phyloP scores from a whole-genome alignment of 192 early-diverging fungal genomes.

The Fimicolochytrium jonesii region DNA sequence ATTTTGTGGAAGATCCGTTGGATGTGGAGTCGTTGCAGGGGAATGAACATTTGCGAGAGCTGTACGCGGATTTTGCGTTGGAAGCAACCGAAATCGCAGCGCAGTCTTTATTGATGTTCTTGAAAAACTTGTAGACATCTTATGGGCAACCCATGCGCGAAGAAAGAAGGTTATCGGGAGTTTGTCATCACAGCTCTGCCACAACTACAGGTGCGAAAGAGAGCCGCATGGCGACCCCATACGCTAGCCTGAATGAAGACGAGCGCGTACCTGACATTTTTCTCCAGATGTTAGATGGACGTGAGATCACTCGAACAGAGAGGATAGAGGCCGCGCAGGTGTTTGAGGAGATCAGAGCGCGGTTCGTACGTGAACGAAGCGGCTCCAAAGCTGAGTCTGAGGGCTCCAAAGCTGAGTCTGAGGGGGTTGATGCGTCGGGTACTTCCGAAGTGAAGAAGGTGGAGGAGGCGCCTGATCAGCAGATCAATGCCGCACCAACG shows the following conservation, averaged over 20 bases:
- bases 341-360: constrained; percentile 29
- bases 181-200: constrained; percentile 51
- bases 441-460: no score
- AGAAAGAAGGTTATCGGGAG: constrained; percentile 47
- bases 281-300: constrained; percentile 44
- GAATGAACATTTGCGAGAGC: constrained; percentile 40
- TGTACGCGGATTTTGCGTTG: constrained; percentile 36
- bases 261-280: neutral
- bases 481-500: no score
- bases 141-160: constrained; percentile 51
- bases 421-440: no score
- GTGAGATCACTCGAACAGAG: constrained; percentile 53
- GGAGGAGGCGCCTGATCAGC: no score
- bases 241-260: neutral
- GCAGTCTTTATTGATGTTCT: neutral
- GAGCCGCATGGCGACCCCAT: neutral
- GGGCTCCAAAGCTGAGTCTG: no score
- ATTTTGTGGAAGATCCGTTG: constrained; percentile 52
- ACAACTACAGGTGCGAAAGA: constrained; percentile 42
- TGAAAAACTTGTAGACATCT: constrained; percentile 34
- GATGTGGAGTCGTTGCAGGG: constrained; percentile 38
- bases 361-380: constrained; percentile 29
- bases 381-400: no score
- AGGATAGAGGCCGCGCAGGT: constrained; percentile 45
- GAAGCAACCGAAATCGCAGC: constrained; percentile 2